Conservation (phyloP, 2,329 filamentous ascomycete species). For the Fusarium floridanum region DNA sequence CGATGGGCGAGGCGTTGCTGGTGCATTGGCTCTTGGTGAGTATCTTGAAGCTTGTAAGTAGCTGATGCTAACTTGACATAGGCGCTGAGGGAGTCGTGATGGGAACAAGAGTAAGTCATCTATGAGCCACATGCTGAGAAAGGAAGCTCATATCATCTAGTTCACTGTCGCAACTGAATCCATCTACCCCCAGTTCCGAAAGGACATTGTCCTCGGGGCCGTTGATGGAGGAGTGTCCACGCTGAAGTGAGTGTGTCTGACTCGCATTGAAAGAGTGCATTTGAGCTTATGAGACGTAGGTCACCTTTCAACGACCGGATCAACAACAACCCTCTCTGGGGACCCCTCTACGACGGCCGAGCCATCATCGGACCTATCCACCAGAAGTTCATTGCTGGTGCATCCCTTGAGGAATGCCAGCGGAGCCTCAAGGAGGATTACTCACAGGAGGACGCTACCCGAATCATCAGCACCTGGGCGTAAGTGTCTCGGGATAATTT, state of each 20-base stretch:
- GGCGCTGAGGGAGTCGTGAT: slow-evolving; percentile 60
- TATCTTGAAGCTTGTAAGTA: neutral
- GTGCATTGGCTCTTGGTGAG: slow-evolving; percentile 66
- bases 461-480: slow-evolving; percentile 55
- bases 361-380: slow-evolving; percentile 57
- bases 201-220: slow-evolving; percentile 56
- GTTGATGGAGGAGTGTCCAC: slow-evolving; percentile 60
- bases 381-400: slow-evolving; percentile 54
- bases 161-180: slow-evolving; percentile 61
- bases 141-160: slow-evolving; percentile 42
- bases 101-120: slow-evolving; percentile 56
- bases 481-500: slow-evolving; percentile 39
- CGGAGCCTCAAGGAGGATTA: slow-evolving; percentile 55
- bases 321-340: slow-evolving; percentile 55
- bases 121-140: neutral
- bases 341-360: slow-evolving; percentile 59
- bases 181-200: slow-evolving; percentile 55
- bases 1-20: slow-evolving; percentile 67
- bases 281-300: slow-evolving; percentile 32
- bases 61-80: slow-evolving; percentile 26
- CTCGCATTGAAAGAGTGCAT: neutral
- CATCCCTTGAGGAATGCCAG: slow-evolving; percentile 58
- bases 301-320: slow-evolving; percentile 60
- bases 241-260: slow-evolving; percentile 55
- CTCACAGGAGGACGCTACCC: slow-evolving; percentile 49